Base-by-base conservation (phyloP, 1,284 basidiomycete genomes). In the Golubevia sp. region DNA sequence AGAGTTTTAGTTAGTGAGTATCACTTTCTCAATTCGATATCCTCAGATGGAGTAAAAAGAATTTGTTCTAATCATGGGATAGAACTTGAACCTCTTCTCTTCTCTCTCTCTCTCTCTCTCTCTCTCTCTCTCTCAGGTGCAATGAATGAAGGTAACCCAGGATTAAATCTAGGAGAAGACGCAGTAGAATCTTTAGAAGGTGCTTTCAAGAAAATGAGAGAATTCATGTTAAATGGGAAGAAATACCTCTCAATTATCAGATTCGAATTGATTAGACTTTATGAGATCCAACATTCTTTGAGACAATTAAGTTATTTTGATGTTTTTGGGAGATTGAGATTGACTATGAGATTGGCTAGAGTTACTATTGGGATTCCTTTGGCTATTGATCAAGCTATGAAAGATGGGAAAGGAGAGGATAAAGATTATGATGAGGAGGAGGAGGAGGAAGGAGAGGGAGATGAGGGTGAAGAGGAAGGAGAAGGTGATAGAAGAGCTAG, bases 321-420 rank as follows among this genome's bases (percentile, higher is more conserved):
- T 80, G 85, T 94, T 64, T 86, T 89, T 54, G 90, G 90, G n/a
- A 89, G 92, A 13, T 89, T 90, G 1, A 87, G 91, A 3, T 85
- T 93, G 25, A 91, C 91, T 15, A 88, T 93, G 34, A 90, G 91
- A 70, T 87, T 94, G 56, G 91, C 90, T 1, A 87, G 92, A n/a
- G 90, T 92, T 72, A 91, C 91, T 13, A 87, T 94, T 62, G 88
- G 87, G 59, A 88, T 93, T 6, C 92, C 92, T 2, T 87, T 93
- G 68, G 90, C 88, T 0, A 87, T 94, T 24, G 92, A 93, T 77
- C 86, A 86, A 53, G 91, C 91, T 0, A 86, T 93, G 69, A 70
- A 79, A 55, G 77, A 73, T 51, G 72, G 76, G 18, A 63, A 48
- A 25, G 13, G 49, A 38, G 53, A 61, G 15, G 57, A 66, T 25